Evolutionary conservation across 192 early-diverging fungal species (phyloP).

Genomic region (Lunasporangiospora selenospora): DNA sequence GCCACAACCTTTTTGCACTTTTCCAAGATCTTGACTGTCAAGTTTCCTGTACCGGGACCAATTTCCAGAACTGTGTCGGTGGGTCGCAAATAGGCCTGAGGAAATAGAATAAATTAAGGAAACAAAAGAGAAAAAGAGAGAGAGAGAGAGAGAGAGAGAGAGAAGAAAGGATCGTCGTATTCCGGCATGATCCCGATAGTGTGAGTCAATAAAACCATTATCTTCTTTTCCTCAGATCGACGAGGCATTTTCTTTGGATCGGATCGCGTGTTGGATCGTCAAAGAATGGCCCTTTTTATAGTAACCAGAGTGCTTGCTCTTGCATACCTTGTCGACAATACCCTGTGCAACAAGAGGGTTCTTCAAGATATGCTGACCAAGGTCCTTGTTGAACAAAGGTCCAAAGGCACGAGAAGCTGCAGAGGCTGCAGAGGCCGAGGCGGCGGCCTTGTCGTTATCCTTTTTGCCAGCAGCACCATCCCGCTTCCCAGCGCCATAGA

Average conservation of each 20-base stretch:
- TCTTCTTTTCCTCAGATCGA: too few relatives aligned
- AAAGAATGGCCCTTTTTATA: too few relatives aligned
- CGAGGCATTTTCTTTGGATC: too few relatives aligned
- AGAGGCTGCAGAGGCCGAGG: conserved; percentile 17
- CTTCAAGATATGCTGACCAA: conserved; percentile 98
- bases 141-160: background rate
- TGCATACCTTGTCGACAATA: conserved; percentile 93
- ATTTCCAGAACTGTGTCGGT: conserved; percentile 91
- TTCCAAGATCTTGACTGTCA: conserved; percentile 93
- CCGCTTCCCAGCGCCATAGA: conserved; percentile 15
- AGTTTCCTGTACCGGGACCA: conserved; percentile 99
- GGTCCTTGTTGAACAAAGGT: conserved; percentile 95
- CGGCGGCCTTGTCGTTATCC: conserved; percentile 22
- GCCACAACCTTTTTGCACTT: conserved; percentile 93
- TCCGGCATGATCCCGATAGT: too few relatives aligned
- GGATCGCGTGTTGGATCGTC: too few relatives aligned
- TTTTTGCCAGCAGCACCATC: conserved; percentile 37
- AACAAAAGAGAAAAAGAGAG: background rate
- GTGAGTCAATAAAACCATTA: too few relatives aligned
- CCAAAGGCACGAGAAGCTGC: conserved; percentile 68
- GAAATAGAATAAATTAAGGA: background rate
- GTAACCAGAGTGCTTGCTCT: conserved; percentile 24
- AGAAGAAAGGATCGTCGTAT: background rate
- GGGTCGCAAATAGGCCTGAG: conserved; percentile 56
- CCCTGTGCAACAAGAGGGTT: conserved; percentile 96